Evolutionary conservation across 1,284 basidiomycete species (phyloP), one percentile per base, ranked within the genome.

Genomic region (Tremellales sp.): DNA sequence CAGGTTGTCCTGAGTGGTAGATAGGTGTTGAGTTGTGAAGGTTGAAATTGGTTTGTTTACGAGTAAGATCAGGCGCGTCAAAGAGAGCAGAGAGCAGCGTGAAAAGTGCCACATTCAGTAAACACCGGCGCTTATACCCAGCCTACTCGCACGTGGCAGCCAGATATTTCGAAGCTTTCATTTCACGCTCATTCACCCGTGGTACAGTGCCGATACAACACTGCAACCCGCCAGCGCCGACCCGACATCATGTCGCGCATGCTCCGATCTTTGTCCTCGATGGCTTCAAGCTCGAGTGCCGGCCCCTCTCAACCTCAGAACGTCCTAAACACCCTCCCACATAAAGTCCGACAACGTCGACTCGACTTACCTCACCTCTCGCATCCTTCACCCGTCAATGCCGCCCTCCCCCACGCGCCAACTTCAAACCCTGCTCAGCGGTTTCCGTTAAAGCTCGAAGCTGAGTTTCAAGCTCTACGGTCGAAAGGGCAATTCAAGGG

Each of bases 201-300:
- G n/a, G n/a, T n/a, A n/a, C n/a, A n/a, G n/a, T n/a, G n/a, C n/a
- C n/a, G n/a, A n/a, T n/a, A n/a, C n/a, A n/a, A n/a, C n/a, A n/a
- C n/a, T n/a, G n/a, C n/a, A n/a, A n/a, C n/a, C n/a, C n/a, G n/a
- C n/a, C n/a, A n/a, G n/a, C n/a, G n/a, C n/a, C n/a, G n/a, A n/a
- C n/a, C n/a, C n/a, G n/a, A n/a, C n/a, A n/a, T n/a, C n/a, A 72
- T 72, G 70, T 67, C 70, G 19, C 56, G 57, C 42, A 51, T 72
- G 51, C 58, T 64, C 29, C 52, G 70, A 40, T 54, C 64, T 4
- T 37, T 55, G 15, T 52, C 29, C 29, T 47, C 57, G 7, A 42
- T 51, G 25, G 39, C 56, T 4, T 41, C 60, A 13, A 40, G 52
- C 5, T 49, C 50, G 21, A 45, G 40, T 5, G 33, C 60, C 19